phyloP scores from a whole-genome alignment of 352 stramenopile genomes.

The Phytophthora parvispora region DNA sequence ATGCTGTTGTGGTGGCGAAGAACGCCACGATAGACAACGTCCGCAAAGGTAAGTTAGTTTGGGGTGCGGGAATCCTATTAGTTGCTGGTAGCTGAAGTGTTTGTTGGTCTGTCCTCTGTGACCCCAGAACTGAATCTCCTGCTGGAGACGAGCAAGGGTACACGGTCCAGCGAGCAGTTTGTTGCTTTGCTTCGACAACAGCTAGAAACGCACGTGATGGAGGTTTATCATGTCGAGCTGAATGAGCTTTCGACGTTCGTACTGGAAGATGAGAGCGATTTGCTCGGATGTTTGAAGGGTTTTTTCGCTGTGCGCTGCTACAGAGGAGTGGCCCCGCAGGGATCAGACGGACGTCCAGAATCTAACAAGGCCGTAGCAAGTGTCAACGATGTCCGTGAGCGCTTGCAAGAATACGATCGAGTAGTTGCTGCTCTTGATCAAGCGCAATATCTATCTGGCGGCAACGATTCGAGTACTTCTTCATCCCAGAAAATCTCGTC shows the following conservation, averaged over 20 bases:
- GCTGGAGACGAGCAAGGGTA: slow-evolving; percentile 25
- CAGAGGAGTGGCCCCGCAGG: slow-evolving; percentile 10
- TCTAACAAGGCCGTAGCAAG: slow-evolving; percentile 14
- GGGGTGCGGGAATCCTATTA: not conserved
- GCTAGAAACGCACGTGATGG: slow-evolving; percentile 55
- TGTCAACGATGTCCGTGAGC: slow-evolving; percentile 29
- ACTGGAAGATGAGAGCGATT: slow-evolving; percentile 42
- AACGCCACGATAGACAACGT: slow-evolving; percentile 63
- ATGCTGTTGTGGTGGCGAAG: slow-evolving; percentile 41
- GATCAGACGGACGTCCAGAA: not conserved
- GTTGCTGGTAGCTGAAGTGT: not conserved
- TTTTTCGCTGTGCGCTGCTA: slow-evolving; percentile 48
- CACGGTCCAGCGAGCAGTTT: slow-evolving; percentile 38
- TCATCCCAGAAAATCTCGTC: slow-evolving; percentile 11
- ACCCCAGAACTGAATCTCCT: slow-evolving; percentile 42
- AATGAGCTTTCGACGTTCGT: slow-evolving; percentile 26
- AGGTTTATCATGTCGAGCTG: slow-evolving; percentile 48
- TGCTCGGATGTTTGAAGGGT: slow-evolving; percentile 46
- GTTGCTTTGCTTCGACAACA: slow-evolving; percentile 57
- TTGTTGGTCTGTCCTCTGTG: not conserved
- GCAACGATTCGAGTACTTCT: not conserved
- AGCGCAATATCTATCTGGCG: too few relatives aligned
- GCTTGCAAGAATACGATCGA: slow-evolving; percentile 36
- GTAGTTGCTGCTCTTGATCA: slow-evolving; percentile 18
- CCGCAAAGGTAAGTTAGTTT: slow-evolving; percentile 46